Evolutionary conservation across 257 asterid genomes (phyloP).

Genomic region (Primulina tabacum): DNA sequence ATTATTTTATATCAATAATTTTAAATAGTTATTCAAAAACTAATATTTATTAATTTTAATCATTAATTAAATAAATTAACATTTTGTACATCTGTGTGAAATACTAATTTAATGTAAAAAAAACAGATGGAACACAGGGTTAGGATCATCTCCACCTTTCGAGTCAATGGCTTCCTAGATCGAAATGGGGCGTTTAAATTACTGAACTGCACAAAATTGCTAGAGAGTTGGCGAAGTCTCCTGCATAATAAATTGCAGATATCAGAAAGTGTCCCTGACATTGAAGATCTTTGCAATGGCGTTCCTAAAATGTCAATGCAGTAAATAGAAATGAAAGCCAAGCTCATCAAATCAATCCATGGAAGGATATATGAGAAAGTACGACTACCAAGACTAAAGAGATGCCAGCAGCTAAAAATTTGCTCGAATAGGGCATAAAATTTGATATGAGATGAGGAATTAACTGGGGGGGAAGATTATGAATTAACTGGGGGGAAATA

Average conservation of each 20-base stretch:
- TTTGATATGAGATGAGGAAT: background rate
- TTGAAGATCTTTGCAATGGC: constrained; percentile 6
- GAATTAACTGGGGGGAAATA: background rate
- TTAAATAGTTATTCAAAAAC: no score
- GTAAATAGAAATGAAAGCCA: constrained; percentile 10
- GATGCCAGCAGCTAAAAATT: constrained; percentile 12
- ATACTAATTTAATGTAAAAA: background rate
- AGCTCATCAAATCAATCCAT: constrained; percentile 7
- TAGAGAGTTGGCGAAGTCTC: constrained; percentile 92
- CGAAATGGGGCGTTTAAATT: constrained; percentile 62
- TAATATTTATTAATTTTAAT: no score
- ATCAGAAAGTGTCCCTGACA: constrained; percentile 21
- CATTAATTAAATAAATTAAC: no score
- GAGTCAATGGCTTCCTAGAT: constrained; percentile 78
- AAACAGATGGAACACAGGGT: background rate
- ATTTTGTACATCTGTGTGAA: no score
- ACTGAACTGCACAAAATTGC: constrained; percentile 79
- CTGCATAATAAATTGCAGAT: constrained; percentile 37
- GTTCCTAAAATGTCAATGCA: background rate
- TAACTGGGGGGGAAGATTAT: background rate
- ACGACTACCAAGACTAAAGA: constrained; percentile 7
- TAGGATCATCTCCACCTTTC: constrained; percentile 50
- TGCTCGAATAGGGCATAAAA: constrained; percentile 12
- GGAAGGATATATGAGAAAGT: constrained; percentile 6
- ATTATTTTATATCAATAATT: no score